phyloP scores from a whole-genome alignment of 2,329 filamentous ascomycete species.

The Dichotomopilus funicola region DNA sequence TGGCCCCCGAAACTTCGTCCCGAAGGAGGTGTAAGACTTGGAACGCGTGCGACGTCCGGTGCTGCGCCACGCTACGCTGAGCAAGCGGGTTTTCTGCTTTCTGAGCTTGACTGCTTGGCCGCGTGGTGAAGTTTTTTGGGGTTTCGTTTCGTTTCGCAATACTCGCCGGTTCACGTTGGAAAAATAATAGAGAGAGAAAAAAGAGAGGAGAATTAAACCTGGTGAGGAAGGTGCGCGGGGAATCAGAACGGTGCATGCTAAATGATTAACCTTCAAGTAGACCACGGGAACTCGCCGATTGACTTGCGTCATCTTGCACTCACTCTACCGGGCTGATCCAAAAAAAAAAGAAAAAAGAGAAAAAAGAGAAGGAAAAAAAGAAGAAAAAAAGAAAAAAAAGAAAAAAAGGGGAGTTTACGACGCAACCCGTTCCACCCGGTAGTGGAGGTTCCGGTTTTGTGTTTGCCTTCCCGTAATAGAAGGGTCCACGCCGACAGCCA shows the following conservation, averaged over 20 bases:
- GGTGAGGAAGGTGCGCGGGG: too few relatives aligned
- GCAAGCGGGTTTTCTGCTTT: not conserved
- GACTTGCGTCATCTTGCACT: too few relatives aligned
- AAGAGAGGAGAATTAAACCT: too few relatives aligned
- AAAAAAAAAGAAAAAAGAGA: not conserved
- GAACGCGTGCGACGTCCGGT: slow-evolving; percentile 18
- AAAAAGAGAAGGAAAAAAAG: not conserved
- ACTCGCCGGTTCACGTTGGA: slow-evolving; percentile 9
- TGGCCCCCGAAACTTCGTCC: slow-evolving; percentile 1
- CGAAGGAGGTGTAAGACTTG: not conserved
- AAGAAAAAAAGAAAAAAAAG: not conserved
- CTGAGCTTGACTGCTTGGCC: not conserved
- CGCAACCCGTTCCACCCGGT: too few relatives aligned
- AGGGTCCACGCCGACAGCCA: too few relatives aligned
- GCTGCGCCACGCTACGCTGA: slow-evolving; percentile 5
- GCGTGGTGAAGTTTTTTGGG: not conserved
- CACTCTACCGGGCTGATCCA: too few relatives aligned
- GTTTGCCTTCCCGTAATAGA: too few relatives aligned
- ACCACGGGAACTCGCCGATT: too few relatives aligned
- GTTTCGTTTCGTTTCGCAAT: too few relatives aligned
- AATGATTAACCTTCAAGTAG: too few relatives aligned
- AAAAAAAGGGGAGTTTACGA: not conserved
- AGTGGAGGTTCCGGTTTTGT: too few relatives aligned
- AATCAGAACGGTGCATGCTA: too few relatives aligned
- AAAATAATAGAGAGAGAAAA: slow-evolving; percentile 20